Base-by-base conservation (phyloP, 1,284 basidiomycete species). In the Sparassis latifolia region DNA sequence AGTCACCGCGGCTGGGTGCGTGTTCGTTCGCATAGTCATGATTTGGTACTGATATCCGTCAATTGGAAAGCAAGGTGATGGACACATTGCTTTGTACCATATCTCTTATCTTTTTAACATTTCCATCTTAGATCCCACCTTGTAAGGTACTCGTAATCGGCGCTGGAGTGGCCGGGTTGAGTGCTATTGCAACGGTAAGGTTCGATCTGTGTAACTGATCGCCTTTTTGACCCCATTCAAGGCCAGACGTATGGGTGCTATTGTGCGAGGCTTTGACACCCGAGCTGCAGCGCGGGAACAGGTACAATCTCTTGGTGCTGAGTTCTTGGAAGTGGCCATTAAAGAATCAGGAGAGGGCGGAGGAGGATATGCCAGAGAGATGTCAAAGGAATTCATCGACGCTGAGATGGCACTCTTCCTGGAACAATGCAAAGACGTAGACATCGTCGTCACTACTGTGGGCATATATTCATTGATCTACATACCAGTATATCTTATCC, bases 391-490 rank as follows among this genome's bases (percentile, higher is more conserved):
- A 64, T 92, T 92, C 65, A 82, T 91, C 54, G 88, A 84, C 48
- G 89, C 89, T 9, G 90, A 92, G 66, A 92, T 92, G 90, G 82
- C 84, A 0, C 75, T 92, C 40, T 92, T 92, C 71, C 76, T 86
- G 78, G 80, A 86, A 62, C 89, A 92, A 66, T 86, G 83, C 66
- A 86, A 83, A 63, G 89, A 92, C 31, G 90, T 92, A 10, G 90
- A 92, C 61, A 92, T 92, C 52, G 77, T 92, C 52, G 79, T 92
- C 57, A 92, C 90, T 39, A 92, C 89, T 48, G 86, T 86, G 57
- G 49, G 77, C 59, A 32, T 38, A 20, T 20, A 20, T 20, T 20
- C 20, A 20, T 20, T 20, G n/a, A 45, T 35, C 45, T 38, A 4
- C 41, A 33, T 10, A 2, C 10, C n/a, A 41, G 37, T 20, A 30